These are phyloP conservation scores for Paradendryphiella salina DNA, from an alignment of 2,329 filamentous ascomycete genomes.

Conservation along the genomic window DNA sequence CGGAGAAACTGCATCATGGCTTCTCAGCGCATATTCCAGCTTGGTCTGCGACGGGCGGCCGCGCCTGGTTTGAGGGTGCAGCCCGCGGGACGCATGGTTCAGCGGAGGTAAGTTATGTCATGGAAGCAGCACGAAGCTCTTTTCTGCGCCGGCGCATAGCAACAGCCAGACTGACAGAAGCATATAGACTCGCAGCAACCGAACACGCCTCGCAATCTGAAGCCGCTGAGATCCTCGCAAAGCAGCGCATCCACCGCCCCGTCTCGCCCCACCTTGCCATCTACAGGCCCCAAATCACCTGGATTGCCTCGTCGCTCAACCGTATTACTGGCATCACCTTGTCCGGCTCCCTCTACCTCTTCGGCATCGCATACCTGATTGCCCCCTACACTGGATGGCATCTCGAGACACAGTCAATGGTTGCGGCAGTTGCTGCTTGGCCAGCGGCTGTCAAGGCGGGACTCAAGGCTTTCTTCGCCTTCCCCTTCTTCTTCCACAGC, in stretches of 20 bases:
- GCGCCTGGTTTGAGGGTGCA: slow-evolving; percentile 50
- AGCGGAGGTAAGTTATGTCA: slow-evolving; percentile 53
- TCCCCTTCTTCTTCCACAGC: slow-evolving; percentile 69
- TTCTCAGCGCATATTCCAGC: slow-evolving; percentile 53
- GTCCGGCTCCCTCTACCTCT: slow-evolving; percentile 76
- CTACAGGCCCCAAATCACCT: slow-evolving; percentile 87
- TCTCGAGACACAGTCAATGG: slow-evolving; percentile 65
- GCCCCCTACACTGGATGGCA: slow-evolving; percentile 76
- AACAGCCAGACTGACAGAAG: slow-evolving; percentile 14
- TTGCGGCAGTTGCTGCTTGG: slow-evolving; percentile 65
- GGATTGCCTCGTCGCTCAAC: slow-evolving; percentile 74
- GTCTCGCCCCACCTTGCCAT: slow-evolving; percentile 82
- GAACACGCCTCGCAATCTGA: slow-evolving; percentile 60
- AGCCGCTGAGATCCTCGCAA: slow-evolving; percentile 68
- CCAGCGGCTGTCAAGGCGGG: slow-evolving; percentile 62
- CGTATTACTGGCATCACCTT: slow-evolving; percentile 80
- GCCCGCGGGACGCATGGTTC: slow-evolving; percentile 48
- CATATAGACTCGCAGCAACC: slow-evolving; percentile 56
- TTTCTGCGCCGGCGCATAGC: background rate
- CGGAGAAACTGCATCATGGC: slow-evolving; percentile 38
- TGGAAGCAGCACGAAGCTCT: slow-evolving; percentile 11
- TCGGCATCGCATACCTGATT: slow-evolving; percentile 77
- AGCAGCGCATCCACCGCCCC: slow-evolving; percentile 80
- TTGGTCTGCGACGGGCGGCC: slow-evolving; percentile 49
- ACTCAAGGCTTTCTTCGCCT: slow-evolving; percentile 62